Evolutionary conservation across 768 basidiomycete genomes (phyloP), one percentile per base, ranked within the genome.

Genomic region (Suillus cothurnatus): DNA sequence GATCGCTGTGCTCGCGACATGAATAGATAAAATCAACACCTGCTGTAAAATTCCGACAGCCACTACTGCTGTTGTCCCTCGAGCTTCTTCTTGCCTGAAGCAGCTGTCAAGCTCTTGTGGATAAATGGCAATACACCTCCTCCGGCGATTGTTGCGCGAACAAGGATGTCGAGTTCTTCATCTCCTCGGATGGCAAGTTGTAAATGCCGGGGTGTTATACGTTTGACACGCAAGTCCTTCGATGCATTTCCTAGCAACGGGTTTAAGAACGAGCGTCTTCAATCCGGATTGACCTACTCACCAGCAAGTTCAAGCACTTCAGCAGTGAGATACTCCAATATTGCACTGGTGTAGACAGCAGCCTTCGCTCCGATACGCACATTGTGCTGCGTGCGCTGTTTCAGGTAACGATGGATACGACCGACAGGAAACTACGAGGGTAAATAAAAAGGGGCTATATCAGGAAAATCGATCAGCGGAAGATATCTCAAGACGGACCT

Each of bases 301-400:
- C 95, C 96, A 63, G 96, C 96, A 59, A 98, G 87, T 76, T 98
- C 96, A 61, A 99, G 81, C 11, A 99, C 96, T 75, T 99, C 96
- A 12, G 96, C 96, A 0, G 95, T 97, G 61, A 99, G 84, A 74
- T 99, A 98, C 78, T 99, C 96, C 63, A 97, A 84, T 70, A 97
- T 95, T 38, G 96, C 95, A 43, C 93, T 90, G n/a, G 94, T 94
- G 77, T 97, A 97, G 19, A 98, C 96, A 11, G 96, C 95, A 32
- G 95, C 95, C 76, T 97, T 97, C n/a, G 95, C 96, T 34, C 95
- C 96, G 68, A 99, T 94, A 43, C 95, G 91, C 62, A 97, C 90
- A 73, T 95, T 96, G 79, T 96, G 91, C 75, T 95, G 93, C 21
- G 94, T 97, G 69, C 92, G 86, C 73, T 90, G 90, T 77, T 97